These are phyloP conservation scores for Barnettozyma wickerhamii DNA, from an alignment of 805 yeast genomes.

Conservation along the genomic window DNA sequence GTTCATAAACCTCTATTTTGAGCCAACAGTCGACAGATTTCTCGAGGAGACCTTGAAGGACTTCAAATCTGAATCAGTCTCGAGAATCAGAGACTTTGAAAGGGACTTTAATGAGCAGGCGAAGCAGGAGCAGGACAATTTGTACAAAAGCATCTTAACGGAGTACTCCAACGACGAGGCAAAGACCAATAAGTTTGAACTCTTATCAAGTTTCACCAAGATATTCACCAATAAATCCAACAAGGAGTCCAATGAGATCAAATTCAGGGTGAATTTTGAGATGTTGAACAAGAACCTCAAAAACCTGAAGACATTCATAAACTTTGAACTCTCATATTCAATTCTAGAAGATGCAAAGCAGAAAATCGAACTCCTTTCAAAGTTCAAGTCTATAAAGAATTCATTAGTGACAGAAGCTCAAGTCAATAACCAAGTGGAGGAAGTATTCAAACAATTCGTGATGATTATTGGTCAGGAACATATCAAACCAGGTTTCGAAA, in stretches of 20 bases:
- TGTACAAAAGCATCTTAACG: slow-evolving; percentile 36
- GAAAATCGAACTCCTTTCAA: slow-evolving; percentile 54
- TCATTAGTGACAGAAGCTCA: slow-evolving; percentile 26
- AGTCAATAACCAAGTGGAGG: slow-evolving; percentile 41
- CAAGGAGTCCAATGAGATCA: slow-evolving; percentile 34
- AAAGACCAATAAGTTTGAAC: slow-evolving; percentile 43
- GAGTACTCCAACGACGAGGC: slow-evolving; percentile 33
- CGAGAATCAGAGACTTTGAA: slow-evolving; percentile 25
- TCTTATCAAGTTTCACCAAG: slow-evolving; percentile 59
- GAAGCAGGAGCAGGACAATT: slow-evolving; percentile 37
- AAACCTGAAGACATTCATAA: slow-evolving; percentile 70
- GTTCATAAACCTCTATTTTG: slow-evolving; percentile 35
- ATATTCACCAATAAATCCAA: slow-evolving; percentile 43
- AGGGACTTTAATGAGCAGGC: slow-evolving; percentile 26
- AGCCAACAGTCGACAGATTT: slow-evolving; percentile 30
- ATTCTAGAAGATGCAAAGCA: slow-evolving; percentile 65
- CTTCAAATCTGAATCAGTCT: slow-evolving; percentile 26
- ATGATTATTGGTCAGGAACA: slow-evolving; percentile 66
- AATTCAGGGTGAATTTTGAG: slow-evolving; percentile 76
- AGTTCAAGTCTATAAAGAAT: slow-evolving; percentile 35
- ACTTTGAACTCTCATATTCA: slow-evolving; percentile 73
- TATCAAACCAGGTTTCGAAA: slow-evolving; percentile 77
- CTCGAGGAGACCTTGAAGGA: slow-evolving; percentile 27
- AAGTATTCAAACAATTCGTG: slow-evolving; percentile 65
- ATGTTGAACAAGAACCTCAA: slow-evolving; percentile 71